Evolutionary conservation across 441 rosid species (phyloP).

Genomic region (Erodium moschatum): DNA sequence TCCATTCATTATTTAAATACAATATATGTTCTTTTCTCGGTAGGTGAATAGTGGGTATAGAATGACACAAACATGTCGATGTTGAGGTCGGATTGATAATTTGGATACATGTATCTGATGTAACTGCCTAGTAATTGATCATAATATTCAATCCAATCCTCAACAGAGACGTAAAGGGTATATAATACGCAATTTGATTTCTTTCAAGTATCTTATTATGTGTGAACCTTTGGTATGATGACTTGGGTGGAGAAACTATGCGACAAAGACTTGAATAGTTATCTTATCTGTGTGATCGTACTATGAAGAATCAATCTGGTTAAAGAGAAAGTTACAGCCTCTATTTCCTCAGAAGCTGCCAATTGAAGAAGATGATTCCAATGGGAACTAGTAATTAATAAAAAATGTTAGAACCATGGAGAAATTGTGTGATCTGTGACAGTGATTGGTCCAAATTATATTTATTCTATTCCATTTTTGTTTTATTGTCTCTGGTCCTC

Average conservation of each 20-base stretch:
- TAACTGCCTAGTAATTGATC: constrained; percentile 2
- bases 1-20: not conserved
- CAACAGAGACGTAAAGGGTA: constrained; percentile 8
- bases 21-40: not conserved
- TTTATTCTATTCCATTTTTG: not conserved
- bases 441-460: constrained; percentile 6
- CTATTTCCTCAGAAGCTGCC: constrained; percentile 13
- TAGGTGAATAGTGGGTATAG: not conserved
- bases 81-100: constrained; percentile 2
- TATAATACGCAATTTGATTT: constrained; percentile 11
- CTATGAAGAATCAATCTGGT: not conserved
- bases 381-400: constrained; percentile 20
- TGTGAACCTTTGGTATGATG: not conserved
- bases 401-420: constrained; percentile 5
- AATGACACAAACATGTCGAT: constrained; percentile 7
- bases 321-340: not conserved
- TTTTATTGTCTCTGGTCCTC: not conserved
- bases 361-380: constrained; percentile 14
- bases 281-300: not conserved
- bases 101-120: constrained; percentile 14
- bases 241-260: constrained; percentile 10
- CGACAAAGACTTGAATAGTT: constrained; percentile 15
- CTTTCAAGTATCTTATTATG: not conserved
- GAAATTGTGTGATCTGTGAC: constrained; percentile 10
- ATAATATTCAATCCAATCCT: constrained; percentile 13